Base-by-base conservation (phyloP, 352 stramenopile species). In the Phytopythium cucurbitacearum region DNA sequence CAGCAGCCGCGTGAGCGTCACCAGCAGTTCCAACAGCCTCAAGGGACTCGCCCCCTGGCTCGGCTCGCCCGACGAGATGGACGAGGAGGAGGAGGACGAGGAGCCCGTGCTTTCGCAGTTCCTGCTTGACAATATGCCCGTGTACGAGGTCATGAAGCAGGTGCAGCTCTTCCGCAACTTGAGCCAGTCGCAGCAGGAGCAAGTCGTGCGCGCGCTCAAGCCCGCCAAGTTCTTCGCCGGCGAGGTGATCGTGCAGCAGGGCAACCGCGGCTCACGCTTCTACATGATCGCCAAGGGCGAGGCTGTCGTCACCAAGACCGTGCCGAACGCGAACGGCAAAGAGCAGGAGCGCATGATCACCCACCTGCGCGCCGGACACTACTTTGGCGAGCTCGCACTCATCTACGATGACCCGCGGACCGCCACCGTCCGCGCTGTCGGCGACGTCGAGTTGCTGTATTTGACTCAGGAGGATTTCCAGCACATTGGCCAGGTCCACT, bases 381-480 rank as follows among this genome's bases (percentile, higher is more conserved):
- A 97, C 70, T 98, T 98, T 65, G 92, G 92, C 8, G 92, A 98
- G 61, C 66, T 94, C 9, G 89, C 92, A 4, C 70, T 98, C 28
- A 94, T 98, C 52, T 92, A 97, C 56, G 82, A 95, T 51, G 89
- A 97, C 59, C 86, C 86, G 9, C 86, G 90, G 13, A 91, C 80
- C 3, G 82, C 85, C 6, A 92, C 85, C 7, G 82, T 94, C 9
- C 77, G 78, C 7, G 80, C 85, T 1, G 76, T 88, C 8, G 82
- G 77, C 9, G 84, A 92, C 49, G 79, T 91, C 3, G 82, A 94
- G 53, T 73, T 92, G 8, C 28, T 95, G 49, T 95, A 92, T 51
- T 58, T 95, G 56, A 95, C 85, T 0, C 80, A 91, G 48, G 80
- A 93, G 48, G 85, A 94, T 59, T 95, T 95, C 54, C 83, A 92